Base-by-base conservation (phyloP, 2,329 filamentous ascomycete species). In the Cercospora berteroae region DNA sequence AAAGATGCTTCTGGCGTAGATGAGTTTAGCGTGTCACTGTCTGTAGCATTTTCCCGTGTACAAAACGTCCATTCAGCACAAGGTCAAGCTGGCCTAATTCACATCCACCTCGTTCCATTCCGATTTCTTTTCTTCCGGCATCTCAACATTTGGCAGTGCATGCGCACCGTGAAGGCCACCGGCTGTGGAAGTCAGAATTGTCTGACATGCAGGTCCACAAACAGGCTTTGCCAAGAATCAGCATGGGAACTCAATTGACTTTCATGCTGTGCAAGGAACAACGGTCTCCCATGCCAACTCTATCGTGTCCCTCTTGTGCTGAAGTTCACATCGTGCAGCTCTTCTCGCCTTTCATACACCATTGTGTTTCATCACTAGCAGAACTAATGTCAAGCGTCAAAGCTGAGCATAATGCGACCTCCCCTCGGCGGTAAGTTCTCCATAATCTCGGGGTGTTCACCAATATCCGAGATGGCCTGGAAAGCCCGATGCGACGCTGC, bases 1-100 rank as follows among this genome's bases (percentile, higher is more conserved):
- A 72, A 90, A 92, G 77, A 97, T 98, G 94, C 86, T 97, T 10
- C 81, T 97, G 31, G 55, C 42, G 31, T 65, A 58, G 56, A 36
- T 44, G 25, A 60, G 60, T 67, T 63, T 62, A 65, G 63, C 63
- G 63, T 60, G 62, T 58, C 27, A 33, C 31, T 31, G 58, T 20
- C 5, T 64, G 62, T 65, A 65, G 63, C 63, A 65, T 64, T 67
- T 50, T 60, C 36, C 60, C 60, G 44, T 67, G 65, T 67, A 67
- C 65, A 67, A 56, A 67, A 62, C 52, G 42, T 65, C 63, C 39
- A 50, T 65, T 65, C 56, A 60, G 33, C 58, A 44, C 23, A 10
- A 20, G 60, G 42, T 62, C 60, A 31, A 18, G 16, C 18, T 27
- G 60, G 27, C 29, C 60, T 50, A 44, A 50, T 50, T 50, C 44